Base-by-base conservation (phyloP, 1,284 basidiomycete genomes). In the Melampsora larici-populina region DNA sequence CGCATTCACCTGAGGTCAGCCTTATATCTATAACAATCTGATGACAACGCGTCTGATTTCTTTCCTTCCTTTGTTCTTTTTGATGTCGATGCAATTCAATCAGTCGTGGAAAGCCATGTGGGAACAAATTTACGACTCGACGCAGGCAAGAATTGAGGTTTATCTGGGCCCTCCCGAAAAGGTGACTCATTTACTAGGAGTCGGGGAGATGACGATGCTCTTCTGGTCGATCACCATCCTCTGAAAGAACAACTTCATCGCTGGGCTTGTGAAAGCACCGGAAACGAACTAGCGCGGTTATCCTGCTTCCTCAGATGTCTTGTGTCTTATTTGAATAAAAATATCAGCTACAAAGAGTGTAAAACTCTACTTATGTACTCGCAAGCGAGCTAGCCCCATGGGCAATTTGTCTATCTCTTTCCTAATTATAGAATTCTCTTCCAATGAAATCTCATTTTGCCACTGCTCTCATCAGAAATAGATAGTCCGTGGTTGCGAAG, bases 141-240 rank as follows among this genome's bases (percentile, higher is more conserved):
- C 24, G 46, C 40, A 73, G 64, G 70, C 62, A 15, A 36, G 36
- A 64, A 73, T 73, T 46, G 33, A 73, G 46, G 70, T 73, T 17
- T 40, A 73, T 26, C 62, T 73, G 29, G 70, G 70, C 11, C 70
- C 70, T 63, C 70, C 70, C 11, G 70, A 73, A 64, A 58, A 58
- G n/a, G 64, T 73, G 26, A 73, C 70, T 29, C 70, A 73, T 65
- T 29, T 73, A 3, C 62, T 63, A 63, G 70, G 64, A 63, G 62
- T 73, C n/a, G 64, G 70, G 64, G 64, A 62, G 29, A 73, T 73
- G 70, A 73, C 70, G 18, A 73, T 73, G 70, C 64, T 73, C 60
- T 63, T 73, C 33, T 73, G 70, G 70, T 73, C 70, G 13, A 33
- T 73, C 18, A 73, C 70, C 36, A 73, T 73, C n/a, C 26, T 73